Conservation (phyloP, 768 basidiomycete genomes). For the Phylloporus sp. region DNA sequence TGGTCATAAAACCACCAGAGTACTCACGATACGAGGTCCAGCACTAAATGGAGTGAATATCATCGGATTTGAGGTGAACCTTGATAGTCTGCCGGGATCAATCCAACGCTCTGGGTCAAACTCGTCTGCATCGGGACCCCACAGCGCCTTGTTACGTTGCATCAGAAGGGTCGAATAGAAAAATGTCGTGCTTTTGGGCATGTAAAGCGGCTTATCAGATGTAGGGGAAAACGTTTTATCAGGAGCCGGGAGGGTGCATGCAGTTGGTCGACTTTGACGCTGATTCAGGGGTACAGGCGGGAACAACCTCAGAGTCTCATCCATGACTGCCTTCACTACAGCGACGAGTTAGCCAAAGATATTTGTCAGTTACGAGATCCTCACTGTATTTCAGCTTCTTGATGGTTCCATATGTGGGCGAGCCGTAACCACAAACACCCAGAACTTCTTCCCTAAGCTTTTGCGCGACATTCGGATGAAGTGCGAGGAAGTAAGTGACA, state of each 20-base stretch:
- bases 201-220: slow-evolving; percentile 44
- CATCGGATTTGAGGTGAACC: slow-evolving; percentile 52
- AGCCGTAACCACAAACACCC: slow-evolving; percentile 44
- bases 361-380: slow-evolving; percentile 14
- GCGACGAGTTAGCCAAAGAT: slow-evolving; percentile 2
- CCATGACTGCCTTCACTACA: slow-evolving; percentile 68
- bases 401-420: slow-evolving; percentile 54
- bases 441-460: slow-evolving; percentile 59
- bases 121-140: slow-evolving; percentile 72
- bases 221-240: slow-evolving; percentile 42
- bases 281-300: slow-evolving; percentile 75
- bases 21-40: slow-evolving; percentile 52
- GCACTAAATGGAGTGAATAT: slow-evolving; percentile 75
- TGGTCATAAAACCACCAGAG: background rate
- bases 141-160: slow-evolving; percentile 61
- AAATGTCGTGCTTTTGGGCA: slow-evolving; percentile 54
- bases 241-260: slow-evolving; percentile 48
- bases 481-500: slow-evolving; percentile 63
- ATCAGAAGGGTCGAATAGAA: slow-evolving; percentile 58
- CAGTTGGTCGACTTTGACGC: slow-evolving; percentile 47
- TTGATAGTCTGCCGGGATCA: slow-evolving; percentile 46
- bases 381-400: slow-evolving; percentile 62
- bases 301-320: slow-evolving; percentile 73
- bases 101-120: slow-evolving; percentile 81
- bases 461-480: slow-evolving; percentile 51